Evolutionary conservation across 2,329 filamentous ascomycete species (phyloP), one percentile per base, ranked within the genome.

Genomic region (Xylaria multiplex): DNA sequence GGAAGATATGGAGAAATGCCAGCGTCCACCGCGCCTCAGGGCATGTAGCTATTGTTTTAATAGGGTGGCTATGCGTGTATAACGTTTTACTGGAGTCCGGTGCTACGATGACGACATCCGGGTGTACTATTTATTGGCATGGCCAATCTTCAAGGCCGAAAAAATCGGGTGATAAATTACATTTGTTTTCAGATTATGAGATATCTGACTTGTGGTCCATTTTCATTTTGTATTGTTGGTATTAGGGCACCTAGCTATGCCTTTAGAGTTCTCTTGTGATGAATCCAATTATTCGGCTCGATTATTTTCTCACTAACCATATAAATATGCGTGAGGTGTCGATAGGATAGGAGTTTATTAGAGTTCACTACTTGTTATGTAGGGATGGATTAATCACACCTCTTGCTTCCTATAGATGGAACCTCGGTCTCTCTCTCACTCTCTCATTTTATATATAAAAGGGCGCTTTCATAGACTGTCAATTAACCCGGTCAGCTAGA

Each of bases 1-100:
- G 96, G 96, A 55, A 85, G 92, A 70, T 98, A 97, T 81, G 96
- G 96, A 77, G 96, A 99, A 84, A 97, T 99, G 95, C 88, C 89
- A 64, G 72, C 75, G 54, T 77, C 75, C 13, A 72, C 69, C 30
- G 67, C 69, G 46, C 68, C 65, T 55, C 65, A 66, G 50, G 70
- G 67, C 48, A 75, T 73, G 68, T 76, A 74, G 69, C 62, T 49
- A 45, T 53, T 54, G 30, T 45, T 59, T 60, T 66, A 32, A 58
- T 43, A 56, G 42, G 59, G 62, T 4, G 50, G 59, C 45, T 53
- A 27, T 37, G 52, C 53, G 54, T 64, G 59, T 62, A 66, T 64
- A 64, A 61, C 53, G 35, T 57, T 66, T 67, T 69, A 68, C 62
- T 61, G 65, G 69, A 69, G 67, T 71, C 65, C 37, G 65, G 67